Evolutionary conservation across 2,329 filamentous ascomycete genomes (phyloP), one percentile per base, ranked within the genome.

Genomic region (Dactylella cylindrospora): DNA sequence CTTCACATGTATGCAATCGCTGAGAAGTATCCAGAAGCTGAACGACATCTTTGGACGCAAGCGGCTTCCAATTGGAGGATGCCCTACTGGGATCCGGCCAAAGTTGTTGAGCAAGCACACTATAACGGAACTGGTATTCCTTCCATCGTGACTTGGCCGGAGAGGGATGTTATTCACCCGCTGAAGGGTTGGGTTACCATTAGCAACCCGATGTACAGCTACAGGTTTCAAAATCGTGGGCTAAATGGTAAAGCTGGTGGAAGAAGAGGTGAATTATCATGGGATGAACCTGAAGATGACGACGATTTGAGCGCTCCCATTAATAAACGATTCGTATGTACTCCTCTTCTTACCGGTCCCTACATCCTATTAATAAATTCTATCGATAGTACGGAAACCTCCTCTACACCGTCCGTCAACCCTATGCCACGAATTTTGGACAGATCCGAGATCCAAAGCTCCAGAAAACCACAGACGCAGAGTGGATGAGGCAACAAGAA

Each of bases 21-120:
- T 6, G 13, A n/a, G 22, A 25, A 29, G 3, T 35, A 28, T 23
- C 15, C 19, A 3, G 10, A 8, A 4, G 2, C 5, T 26, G 25
- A 59, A 39, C 19, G 17, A 28, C 3, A 31, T n/a, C 22, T 32
- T 33, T 20, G 6, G 8, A 8, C 22, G 3, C 26, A 51, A 7
- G 53, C 33, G 3, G 53, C 44, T 7, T 41, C 41, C 8, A 29
- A 3, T 15, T 59, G 43, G 43, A 36, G 53, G 7, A 20, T 49
- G 3, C 53, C 53, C 2, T 59, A 49, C 25, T 59, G 53, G 47
- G 46, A 61, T 36, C 25, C 33, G 7, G 45, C 45, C 3, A 50
- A 39, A 13, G 17, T 46, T 10, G 6, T 7, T 25, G 41, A 46
- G 7, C 15, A 46, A 3, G 8, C 23, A 3, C n/a, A 17, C 4